Conservation (phyloP, 202 grass and related monocot species). For the Eragrostis tef region DNA sequence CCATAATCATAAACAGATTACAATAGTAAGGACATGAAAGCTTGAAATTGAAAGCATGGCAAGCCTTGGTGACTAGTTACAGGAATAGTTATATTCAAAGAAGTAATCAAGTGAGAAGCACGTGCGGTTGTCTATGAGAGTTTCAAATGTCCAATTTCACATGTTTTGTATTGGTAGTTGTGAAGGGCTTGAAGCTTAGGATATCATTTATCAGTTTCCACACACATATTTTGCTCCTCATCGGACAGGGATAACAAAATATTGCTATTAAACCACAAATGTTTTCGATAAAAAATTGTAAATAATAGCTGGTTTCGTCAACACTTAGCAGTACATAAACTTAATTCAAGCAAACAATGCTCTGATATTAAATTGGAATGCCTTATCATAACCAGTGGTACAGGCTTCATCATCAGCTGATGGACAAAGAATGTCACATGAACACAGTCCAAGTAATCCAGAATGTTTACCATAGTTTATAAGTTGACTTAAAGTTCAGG, state of each 20-base stretch:
- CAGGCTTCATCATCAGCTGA: slow-evolving; percentile 52
- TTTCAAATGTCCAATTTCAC: neutral
- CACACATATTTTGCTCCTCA: neutral
- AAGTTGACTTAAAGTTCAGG: too few species aligned
- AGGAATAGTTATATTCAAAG: neutral
- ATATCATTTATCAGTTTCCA: neutral
- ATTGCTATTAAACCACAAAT: neutral
- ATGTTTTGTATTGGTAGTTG: neutral
- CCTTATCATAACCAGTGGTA: slow-evolving; percentile 85
- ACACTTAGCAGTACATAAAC: neutral
- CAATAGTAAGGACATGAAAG: neutral
- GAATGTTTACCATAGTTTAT: slow-evolving; percentile 91
- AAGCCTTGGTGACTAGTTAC: slow-evolving; percentile 2
- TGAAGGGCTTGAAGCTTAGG: neutral
- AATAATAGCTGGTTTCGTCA: neutral
- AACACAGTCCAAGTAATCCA: slow-evolving; percentile 70
- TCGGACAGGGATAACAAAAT: neutral
- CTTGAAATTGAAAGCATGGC: neutral
- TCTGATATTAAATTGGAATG: slow-evolving; percentile 35
- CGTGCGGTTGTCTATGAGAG: neutral
- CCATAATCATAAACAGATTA: neutral
- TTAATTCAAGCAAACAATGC: neutral
- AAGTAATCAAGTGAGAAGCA: slow-evolving; percentile 16
- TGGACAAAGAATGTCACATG: slow-evolving; percentile 54
- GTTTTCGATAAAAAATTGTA: slow-evolving; percentile 11